These are phyloP conservation scores for Pinus tabuliformis DNA, from an alignment of 75 land plant species.

Conservation along the genomic window DNA sequence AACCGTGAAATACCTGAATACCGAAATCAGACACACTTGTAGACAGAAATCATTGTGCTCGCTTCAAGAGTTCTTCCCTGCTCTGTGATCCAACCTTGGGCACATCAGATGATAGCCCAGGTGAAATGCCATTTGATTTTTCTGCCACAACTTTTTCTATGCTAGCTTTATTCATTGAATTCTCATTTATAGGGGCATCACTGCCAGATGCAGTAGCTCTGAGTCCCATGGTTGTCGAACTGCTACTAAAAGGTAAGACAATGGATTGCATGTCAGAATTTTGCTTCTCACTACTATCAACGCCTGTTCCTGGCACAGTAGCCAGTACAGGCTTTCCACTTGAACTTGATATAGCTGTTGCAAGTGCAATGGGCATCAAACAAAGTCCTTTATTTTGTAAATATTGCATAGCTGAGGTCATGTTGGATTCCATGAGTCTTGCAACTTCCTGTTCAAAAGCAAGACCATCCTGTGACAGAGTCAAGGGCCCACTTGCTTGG, in stretches of 20 bases:
- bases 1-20: neutral
- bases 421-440: slow-evolving; percentile 73
- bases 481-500: slow-evolving; percentile 15
- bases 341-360: slow-evolving; percentile 57
- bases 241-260: slow-evolving; percentile 6
- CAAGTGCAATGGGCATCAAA: slow-evolving; percentile 80
- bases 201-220: slow-evolving; percentile 3
- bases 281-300: slow-evolving; percentile 3
- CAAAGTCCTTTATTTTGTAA: slow-evolving; percentile 79
- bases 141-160: neutral
- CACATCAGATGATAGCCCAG: slow-evolving; percentile 3
- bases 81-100: slow-evolving; percentile 1
- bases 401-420: slow-evolving; percentile 75
- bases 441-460: slow-evolving; percentile 70
- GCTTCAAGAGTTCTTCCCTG: slow-evolving; percentile 3
- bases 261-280: slow-evolving; percentile 6
- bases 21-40: neutral
- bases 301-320: neutral
- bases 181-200: slow-evolving; percentile 3
- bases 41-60: neutral
- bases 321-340: slow-evolving; percentile 3
- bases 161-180: slow-evolving; percentile 2
- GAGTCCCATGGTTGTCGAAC: slow-evolving; percentile 3
- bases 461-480: slow-evolving; percentile 16
- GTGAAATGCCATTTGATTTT: slow-evolving; percentile 1